Base-by-base conservation (phyloP, 257 asterid genomes). In the Thymus mandschuricus region DNA sequence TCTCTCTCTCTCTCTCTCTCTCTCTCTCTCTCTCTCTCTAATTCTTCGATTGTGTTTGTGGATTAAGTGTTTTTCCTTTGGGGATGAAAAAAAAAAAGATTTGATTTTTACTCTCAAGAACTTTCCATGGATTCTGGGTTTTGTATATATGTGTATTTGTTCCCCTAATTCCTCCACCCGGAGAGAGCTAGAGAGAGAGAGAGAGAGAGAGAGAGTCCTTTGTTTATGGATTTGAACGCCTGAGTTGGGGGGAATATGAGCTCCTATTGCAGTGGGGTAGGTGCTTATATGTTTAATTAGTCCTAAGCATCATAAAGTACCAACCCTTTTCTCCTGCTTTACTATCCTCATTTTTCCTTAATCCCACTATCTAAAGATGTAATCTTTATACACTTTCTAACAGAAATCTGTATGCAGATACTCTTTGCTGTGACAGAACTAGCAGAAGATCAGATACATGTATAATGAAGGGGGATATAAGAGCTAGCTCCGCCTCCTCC, bases 381-480 rank as follows among this genome's bases (percentile, higher is more conserved):
- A 10, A 9, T 15, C 55, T 33, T 33, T 34, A 68, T 56, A 28
- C 59, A 34, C 29, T 68, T 21, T 62, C 13, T 85, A 54, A 78
- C 48, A 60, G 5, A 49, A 43, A 30, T 61, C 28, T 67, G 64
- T 46, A 12, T 78, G 72, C 87, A 95, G 99, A 95, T 33, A 83
- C 92, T 21, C 76, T 95, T 29, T 89, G 97, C 68, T 95, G 99
- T 57, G 96, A 95, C 48, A 83, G 98, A 82, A 85, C 75, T 8
- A 88, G 94, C 71, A 65, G 62, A 46, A 78, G 98, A 3, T 64
- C 97, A 1, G 99, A 95, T 73, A 67, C 82, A 27, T 95, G 99
- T 64, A 68, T 88, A 11, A 88, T 95, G 99, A 89, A 73, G 83
- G 99, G 98, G 46, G 96, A 92, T 71, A 79, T 92, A 45, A 87